These are phyloP conservation scores for Loxodes magnus DNA, from an alignment of 73 alveolate species.

Conservation along the genomic window DNA sequence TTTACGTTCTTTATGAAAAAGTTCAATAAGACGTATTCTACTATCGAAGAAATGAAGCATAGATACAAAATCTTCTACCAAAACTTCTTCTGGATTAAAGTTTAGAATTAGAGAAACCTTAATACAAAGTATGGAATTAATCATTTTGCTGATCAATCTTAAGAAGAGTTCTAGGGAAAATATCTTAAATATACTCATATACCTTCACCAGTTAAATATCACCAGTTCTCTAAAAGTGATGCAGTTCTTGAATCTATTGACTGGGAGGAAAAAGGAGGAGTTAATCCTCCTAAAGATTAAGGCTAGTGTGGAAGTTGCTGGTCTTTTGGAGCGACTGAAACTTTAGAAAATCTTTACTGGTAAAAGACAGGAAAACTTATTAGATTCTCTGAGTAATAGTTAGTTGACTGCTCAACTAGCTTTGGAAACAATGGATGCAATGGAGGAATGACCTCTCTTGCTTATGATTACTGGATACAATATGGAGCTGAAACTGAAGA, in stretches of 20 bases:
- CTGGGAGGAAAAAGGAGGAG: slow-evolving; percentile 22
- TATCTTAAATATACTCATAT: slow-evolving; percentile 9
- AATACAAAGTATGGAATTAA: slow-evolving; percentile 19
- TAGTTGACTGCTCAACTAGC: slow-evolving; percentile 17
- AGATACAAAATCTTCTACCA: slow-evolving; percentile 17
- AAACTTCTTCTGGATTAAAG: slow-evolving; percentile 10
- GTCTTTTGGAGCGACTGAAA: slow-evolving; percentile 34
- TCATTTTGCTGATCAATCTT: slow-evolving; percentile 38
- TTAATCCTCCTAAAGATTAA: slow-evolving; percentile 25
- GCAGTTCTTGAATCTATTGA: slow-evolving; percentile 8
- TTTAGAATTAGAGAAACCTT: neutral
- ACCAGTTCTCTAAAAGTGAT: neutral
- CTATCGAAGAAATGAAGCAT: slow-evolving; percentile 29
- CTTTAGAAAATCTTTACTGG: slow-evolving; percentile 23
- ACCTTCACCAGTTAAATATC: neutral
- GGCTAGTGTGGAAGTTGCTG: slow-evolving; percentile 48
- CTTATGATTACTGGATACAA: slow-evolving; percentile 3
- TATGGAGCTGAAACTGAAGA: slow-evolving; percentile 4
- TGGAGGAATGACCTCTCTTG: slow-evolving; percentile 25
- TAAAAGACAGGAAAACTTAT: neutral
- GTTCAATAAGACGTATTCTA: slow-evolving; percentile 28
- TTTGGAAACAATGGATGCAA: slow-evolving; percentile 9
- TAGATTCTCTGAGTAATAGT: slow-evolving; percentile 10
- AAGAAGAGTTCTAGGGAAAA: slow-evolving; percentile 28
- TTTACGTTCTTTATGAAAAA: slow-evolving; percentile 34